phyloP scores from a whole-genome alignment of 441 rosid species.

The Rhodomyrtus psidioides region DNA sequence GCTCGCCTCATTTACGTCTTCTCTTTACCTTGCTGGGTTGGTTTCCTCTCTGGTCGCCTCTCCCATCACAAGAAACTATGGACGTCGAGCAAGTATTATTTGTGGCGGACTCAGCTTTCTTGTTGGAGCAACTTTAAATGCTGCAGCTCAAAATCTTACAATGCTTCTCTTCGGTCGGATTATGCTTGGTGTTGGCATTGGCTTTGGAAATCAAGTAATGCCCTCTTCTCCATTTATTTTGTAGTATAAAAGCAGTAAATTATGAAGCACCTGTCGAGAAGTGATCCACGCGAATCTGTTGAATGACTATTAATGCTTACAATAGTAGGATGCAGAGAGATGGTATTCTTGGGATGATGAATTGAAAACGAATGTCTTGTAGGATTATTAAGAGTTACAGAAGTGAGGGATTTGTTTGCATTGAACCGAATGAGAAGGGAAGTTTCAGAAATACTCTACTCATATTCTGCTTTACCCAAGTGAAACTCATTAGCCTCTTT shows the following conservation, averaged over 20 bases:
- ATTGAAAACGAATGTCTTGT: neutral
- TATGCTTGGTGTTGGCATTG: constrained; percentile 89
- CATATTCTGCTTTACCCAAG: neutral
- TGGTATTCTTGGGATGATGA: neutral
- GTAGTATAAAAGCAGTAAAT: neutral
- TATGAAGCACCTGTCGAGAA: neutral
- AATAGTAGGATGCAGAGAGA: neutral
- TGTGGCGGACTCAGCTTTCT: constrained; percentile 83
- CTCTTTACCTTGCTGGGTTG: constrained; percentile 83
- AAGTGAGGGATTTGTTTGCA: neutral
- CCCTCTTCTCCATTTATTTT: neutral
- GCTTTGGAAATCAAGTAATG: constrained; percentile 88
- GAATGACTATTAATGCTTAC: neutral
- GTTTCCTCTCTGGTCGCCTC: constrained; percentile 76
- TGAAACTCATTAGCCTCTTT: neutral
- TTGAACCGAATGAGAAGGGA: neutral
- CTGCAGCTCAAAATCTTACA: constrained; percentile 50
- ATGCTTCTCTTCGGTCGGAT: constrained; percentile 84
- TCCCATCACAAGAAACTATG: constrained; percentile 64
- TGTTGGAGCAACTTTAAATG: constrained; percentile 61
- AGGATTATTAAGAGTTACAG: neutral
- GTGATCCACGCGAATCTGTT: neutral
- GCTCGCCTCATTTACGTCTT: constrained; percentile 87
- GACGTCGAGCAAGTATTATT: constrained; percentile 69
- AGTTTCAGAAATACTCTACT: neutral